Base-by-base conservation (phyloP, 1,284 basidiomycete species). In the Dichomitus squalens region DNA sequence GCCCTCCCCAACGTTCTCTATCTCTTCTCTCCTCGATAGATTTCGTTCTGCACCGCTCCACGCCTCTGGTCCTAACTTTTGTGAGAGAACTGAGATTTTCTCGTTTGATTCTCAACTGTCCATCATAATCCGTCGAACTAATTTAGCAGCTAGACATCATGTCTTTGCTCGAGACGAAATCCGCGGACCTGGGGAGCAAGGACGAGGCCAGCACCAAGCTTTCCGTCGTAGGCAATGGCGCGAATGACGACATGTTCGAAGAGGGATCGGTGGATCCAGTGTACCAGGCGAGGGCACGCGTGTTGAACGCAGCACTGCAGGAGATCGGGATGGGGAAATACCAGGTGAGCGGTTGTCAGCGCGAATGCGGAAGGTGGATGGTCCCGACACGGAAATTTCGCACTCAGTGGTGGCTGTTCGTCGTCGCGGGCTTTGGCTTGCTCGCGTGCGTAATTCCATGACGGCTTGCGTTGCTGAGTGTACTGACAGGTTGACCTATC, bases 291-390 rank as follows among this genome's bases (percentile, higher is more conserved):
- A 87, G 86, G 63, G 80, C 83, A 0, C 76, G 71, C n/a, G 68
- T 86, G 5, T 63, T 88, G 60, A 88, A 85, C 56, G 65, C 70
- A 40, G 81, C 83, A 1, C 75, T 89, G 52, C 81, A 86, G 65
- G 81, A 83, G 31, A 83, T 88, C 39, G 85, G 85, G 0, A 87
- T 88, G 81, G 86, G 86, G 0, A 80, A 74, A 59, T 89, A 89
- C 67, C 87, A 89, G 80, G 86, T 83, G 61, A 40, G 77, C n/a
- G n/a, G n/a, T n/a, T n/a, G n/a, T n/a, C n/a, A n/a, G n/a, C n/a
- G n/a, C n/a, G n/a, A n/a, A n/a, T n/a, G n/a, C n/a, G n/a, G n/a
- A n/a, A n/a, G n/a, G n/a, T n/a, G n/a, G n/a, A n/a, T n/a, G n/a
- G n/a, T n/a, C n/a, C n/a, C n/a, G n/a, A n/a, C n/a, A n/a, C n/a